Conservation (phyloP, 2,329 filamentous ascomycete species). For the Pseudocercospora vitis region DNA sequence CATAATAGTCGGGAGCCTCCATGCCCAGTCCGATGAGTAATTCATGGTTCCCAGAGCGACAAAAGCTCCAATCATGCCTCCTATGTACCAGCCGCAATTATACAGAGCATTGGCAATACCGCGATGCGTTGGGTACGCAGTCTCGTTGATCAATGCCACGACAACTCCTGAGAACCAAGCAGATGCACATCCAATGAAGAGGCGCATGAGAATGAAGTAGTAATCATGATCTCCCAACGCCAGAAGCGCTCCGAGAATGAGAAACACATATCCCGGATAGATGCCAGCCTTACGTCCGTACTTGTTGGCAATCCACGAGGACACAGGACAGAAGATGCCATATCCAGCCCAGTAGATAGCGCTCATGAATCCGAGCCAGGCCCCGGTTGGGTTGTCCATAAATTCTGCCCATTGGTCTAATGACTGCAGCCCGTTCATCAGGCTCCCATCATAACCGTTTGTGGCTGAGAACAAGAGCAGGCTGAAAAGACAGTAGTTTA, state of each 20-base stretch:
- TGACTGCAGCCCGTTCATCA: constrained; percentile 45
- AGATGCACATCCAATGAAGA: constrained; percentile 41
- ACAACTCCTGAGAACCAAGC: constrained; percentile 38
- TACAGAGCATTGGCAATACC: constrained; percentile 39
- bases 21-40: constrained; percentile 28
- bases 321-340: constrained; percentile 41
- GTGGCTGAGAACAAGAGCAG: constrained; percentile 40
- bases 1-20: constrained; percentile 31
- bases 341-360: constrained; percentile 44
- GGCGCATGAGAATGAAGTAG: constrained; percentile 40
- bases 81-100: constrained; percentile 40
- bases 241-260: constrained; percentile 35
- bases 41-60: constrained; percentile 29
- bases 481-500: constrained; percentile 47
- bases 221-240: constrained; percentile 40
- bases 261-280: constrained; percentile 39
- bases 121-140: constrained; percentile 46
- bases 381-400: constrained; percentile 42
- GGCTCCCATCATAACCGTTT: constrained; percentile 47
- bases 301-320: constrained; percentile 43
- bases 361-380: constrained; percentile 42
- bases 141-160: constrained; percentile 47
- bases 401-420: constrained; percentile 44
- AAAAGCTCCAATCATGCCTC: constrained; percentile 29
- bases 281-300: constrained; percentile 45